These are phyloP conservation scores for Penicillium vulpinum DNA, from an alignment of 2,329 filamentous ascomycete species.

Conservation along the genomic window DNA sequence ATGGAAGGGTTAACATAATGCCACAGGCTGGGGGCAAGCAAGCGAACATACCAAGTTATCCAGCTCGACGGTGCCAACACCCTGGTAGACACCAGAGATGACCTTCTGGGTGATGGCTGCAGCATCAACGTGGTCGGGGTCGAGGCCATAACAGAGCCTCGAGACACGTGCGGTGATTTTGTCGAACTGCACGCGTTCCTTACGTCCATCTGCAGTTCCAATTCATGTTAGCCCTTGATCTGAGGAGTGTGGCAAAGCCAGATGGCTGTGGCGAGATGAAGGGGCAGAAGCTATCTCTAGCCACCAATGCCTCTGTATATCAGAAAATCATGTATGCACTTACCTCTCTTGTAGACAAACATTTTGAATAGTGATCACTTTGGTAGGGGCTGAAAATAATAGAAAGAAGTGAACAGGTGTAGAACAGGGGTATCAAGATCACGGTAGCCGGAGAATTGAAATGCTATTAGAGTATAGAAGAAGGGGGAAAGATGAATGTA, in stretches of 20 bases:
- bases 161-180: conserved; percentile 99
- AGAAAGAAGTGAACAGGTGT: conserved; percentile 22
- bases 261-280: not conserved
- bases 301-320: not conserved
- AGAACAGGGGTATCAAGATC: conserved; percentile 29
- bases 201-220: conserved; percentile 77
- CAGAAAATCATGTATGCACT: conserved; percentile 20
- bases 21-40: not conserved
- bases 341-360: conserved; percentile 66
- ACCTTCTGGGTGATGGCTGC: conserved; percentile 99
- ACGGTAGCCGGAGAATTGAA: conserved; percentile 13
- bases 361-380: conserved; percentile 42
- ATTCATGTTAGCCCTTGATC: conserved; percentile 21
- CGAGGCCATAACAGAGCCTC: conserved; percentile 93
- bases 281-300: not conserved
- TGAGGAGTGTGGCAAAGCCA: conserved; percentile 19
- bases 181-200: conserved; percentile 99
- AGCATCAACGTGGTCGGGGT: conserved; percentile 92
- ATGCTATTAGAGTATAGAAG: conserved; percentile 7
- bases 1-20: conserved; percentile 24
- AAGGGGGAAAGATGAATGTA: conserved; percentile 15
- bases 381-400: conserved; percentile 10
- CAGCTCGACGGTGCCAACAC: conserved; percentile 92
- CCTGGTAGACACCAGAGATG: conserved; percentile 98
- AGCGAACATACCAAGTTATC: conserved; percentile 79